These are phyloP conservation scores for Globisporangium carolinianum DNA, from an alignment of 352 stramenopile species.

Conservation along the genomic window DNA sequence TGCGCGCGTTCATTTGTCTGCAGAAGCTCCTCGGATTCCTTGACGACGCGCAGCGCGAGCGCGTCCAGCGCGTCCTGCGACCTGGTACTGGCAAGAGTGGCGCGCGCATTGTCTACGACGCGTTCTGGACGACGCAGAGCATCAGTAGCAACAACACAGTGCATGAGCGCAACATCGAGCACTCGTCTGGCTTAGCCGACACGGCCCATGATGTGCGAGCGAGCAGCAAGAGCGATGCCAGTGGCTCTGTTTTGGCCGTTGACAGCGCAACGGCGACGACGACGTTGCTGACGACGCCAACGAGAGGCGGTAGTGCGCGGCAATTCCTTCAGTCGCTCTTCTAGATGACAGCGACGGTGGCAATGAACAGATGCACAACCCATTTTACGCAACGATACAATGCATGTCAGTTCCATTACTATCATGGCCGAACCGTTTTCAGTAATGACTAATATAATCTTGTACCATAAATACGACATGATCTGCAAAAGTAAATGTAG, in stretches of 20 bases:
- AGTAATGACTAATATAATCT: too few species aligned
- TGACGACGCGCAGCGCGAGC: slow-evolving; percentile 39
- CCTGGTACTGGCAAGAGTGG: slow-evolving; percentile 43
- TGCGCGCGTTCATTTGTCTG: slow-evolving; percentile 53
- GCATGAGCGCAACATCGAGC: background rate
- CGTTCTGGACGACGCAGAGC: slow-evolving; percentile 51
- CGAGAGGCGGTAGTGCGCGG: slow-evolving; percentile 1
- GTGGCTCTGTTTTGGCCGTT: background rate
- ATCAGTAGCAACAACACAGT: slow-evolving; percentile 2
- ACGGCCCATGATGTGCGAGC: background rate
- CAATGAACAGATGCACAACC: too few species aligned
- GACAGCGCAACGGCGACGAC: background rate
- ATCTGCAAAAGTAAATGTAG: too few species aligned
- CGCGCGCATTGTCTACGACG: slow-evolving; percentile 42
- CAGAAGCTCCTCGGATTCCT: slow-evolving; percentile 61
- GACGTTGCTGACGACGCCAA: background rate
- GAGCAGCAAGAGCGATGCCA: background rate
- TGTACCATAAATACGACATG: too few species aligned
- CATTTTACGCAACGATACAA: too few species aligned
- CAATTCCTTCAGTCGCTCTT: slow-evolving; percentile 17
- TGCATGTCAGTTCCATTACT: too few species aligned
- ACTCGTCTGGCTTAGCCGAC: background rate
- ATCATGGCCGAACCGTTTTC: too few species aligned
- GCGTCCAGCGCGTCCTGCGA: slow-evolving; percentile 40
- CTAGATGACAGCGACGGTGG: background rate